phyloP scores from a whole-genome alignment of 208 protist species.

The Trichomonas tenax region DNA sequence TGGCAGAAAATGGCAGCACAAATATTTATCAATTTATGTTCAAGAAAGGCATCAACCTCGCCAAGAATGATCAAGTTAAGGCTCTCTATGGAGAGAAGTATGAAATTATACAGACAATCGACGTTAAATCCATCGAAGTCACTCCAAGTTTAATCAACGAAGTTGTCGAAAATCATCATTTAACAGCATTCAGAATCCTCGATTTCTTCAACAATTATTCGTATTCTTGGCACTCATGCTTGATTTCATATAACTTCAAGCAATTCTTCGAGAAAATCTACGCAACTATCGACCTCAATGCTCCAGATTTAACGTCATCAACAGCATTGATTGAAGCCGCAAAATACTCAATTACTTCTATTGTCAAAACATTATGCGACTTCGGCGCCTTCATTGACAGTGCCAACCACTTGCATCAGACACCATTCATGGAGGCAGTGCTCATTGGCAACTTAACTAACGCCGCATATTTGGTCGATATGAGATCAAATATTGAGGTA shows the following conservation, averaged over 20 bases:
- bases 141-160: neutral
- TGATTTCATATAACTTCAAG: neutral
- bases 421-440: neutral
- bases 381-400: neutral
- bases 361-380: neutral
- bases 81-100: neutral
- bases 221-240: neutral
- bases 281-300: neutral
- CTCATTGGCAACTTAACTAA: neutral
- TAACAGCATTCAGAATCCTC: neutral
- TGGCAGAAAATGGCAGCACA: neutral
- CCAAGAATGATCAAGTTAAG: neutral
- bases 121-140: neutral
- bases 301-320: neutral
- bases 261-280: neutral
- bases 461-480: neutral
- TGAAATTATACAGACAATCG: neutral
- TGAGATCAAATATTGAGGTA: neutral
- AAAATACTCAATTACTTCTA: neutral
- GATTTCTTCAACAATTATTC: neutral
- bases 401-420: neutral
- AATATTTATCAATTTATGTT: neutral
- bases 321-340: neutral
- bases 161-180: neutral
- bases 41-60: neutral